phyloP scores from a whole-genome alignment of 2,329 filamentous ascomycete species.

The Verticillium klebahnii region DNA sequence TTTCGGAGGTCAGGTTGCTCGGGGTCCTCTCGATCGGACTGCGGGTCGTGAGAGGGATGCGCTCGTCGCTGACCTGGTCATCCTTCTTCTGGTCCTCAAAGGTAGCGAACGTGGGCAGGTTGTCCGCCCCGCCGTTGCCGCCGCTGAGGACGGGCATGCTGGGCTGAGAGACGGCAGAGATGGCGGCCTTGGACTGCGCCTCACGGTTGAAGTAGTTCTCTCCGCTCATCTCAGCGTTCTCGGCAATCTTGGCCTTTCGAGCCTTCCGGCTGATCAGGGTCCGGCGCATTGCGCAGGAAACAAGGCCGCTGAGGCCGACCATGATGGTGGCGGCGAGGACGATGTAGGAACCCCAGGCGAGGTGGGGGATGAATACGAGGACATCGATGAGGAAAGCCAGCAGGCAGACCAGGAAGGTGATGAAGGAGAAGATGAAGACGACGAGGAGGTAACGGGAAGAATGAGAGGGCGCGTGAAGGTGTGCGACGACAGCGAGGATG shows the following conservation, averaged over 20 bases:
- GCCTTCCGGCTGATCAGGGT: constrained; percentile 89
- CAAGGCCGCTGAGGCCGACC: constrained; percentile 73
- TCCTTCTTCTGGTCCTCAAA: constrained; percentile 65
- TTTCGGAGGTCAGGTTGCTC: constrained; percentile 36
- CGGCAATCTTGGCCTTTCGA: constrained; percentile 84
- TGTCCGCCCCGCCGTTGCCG: constrained; percentile 45
- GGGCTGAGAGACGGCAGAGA: constrained; percentile 44
- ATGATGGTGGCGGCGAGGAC: constrained; percentile 85
- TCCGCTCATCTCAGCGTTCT: constrained; percentile 96
- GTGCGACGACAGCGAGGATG: constrained; percentile 71
- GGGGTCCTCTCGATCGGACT: constrained; percentile 57
- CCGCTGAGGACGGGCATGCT: constrained; percentile 55
- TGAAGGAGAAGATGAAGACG: constrained; percentile 79
- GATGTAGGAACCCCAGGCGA: constrained; percentile 92
- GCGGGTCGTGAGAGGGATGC: constrained; percentile 62
- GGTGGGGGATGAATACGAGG: constrained; percentile 86
- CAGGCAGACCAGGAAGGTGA: constrained; percentile 78
- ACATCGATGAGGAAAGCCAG: constrained; percentile 92
- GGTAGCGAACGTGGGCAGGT: constrained; percentile 52
- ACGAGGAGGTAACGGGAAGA: constrained; percentile 83
- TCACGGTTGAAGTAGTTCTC: constrained; percentile 82
- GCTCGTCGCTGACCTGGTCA: constrained; percentile 62
- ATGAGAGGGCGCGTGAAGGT: constrained; percentile 83
- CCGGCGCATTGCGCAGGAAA: constrained; percentile 92
- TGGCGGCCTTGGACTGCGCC: constrained; percentile 45